A percentile compares a stretch with the other conserved stretches of the same genome.
Conservation (phyloP, 768 basidiomycete genomes). For the Agrocybe chaxingu region DNA sequence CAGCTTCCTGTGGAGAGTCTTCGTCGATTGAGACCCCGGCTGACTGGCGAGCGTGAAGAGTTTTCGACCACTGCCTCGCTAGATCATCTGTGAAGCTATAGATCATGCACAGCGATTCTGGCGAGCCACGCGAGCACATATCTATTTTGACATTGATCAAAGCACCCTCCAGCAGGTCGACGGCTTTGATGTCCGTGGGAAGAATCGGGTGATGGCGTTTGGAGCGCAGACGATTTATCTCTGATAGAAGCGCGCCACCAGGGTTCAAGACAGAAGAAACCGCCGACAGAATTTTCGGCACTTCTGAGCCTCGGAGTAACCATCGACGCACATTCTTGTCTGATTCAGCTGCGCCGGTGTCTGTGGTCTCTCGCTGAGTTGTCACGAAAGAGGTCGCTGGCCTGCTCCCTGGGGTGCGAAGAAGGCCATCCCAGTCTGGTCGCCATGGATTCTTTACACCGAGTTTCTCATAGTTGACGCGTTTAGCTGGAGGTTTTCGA, state of each 20-base stretch:
- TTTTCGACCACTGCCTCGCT: constrained; percentile 43
- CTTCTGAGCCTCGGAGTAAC: constrained; percentile 64
- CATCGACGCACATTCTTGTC: constrained; percentile 42
- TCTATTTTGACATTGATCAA: constrained; percentile 64
- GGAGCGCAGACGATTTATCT: constrained; percentile 56
- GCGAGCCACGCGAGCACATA: constrained; percentile 66
- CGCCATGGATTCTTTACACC: constrained; percentile 70
- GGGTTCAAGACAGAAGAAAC: constrained; percentile 36
- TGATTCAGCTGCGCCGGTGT: constrained; percentile 20
- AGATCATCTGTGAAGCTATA: constrained; percentile 61
- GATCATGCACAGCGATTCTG: constrained; percentile 71
- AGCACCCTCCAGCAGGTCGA: constrained; percentile 53
- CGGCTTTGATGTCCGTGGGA: constrained; percentile 26
- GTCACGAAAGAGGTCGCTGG: constrained; percentile 37
- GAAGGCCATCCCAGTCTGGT: constrained; percentile 71
- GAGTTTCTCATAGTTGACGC: constrained; percentile 65
- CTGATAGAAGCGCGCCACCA: constrained; percentile 41
- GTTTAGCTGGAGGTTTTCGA: constrained; percentile 84
- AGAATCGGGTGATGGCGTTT: constrained; percentile 50
- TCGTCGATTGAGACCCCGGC: constrained; percentile 12
- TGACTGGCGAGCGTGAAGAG: constrained; percentile 18
- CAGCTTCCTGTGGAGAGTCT: constrained; percentile 27
- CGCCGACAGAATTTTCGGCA: constrained; percentile 41
- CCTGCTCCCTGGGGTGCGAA: constrained; percentile 39
- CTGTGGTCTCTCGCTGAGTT: constrained; percentile 49